Percentiles rank a stretch among this genome's conserved stretches.
These are phyloP conservation scores for Pyrenula massariospora DNA, from an alignment of 495 filamentous ascomycete species.

Conservation along the genomic window DNA sequence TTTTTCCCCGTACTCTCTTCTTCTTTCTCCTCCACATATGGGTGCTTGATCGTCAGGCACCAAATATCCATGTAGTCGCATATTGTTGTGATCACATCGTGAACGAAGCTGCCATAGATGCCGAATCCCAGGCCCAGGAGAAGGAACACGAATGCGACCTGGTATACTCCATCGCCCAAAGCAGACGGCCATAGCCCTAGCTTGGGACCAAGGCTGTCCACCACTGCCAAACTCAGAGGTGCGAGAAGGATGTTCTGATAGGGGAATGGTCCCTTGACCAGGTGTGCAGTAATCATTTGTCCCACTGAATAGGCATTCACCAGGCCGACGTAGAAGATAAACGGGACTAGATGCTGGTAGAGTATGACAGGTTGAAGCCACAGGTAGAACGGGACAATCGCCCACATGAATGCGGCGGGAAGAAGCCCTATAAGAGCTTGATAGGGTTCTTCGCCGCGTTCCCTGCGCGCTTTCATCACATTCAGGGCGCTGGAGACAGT, in stretches of 20 bases:
- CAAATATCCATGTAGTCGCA: slow-evolving; percentile 97
- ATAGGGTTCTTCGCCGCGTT: slow-evolving; percentile 55
- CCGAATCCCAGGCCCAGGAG: slow-evolving; percentile 72
- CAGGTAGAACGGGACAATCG: slow-evolving; percentile 62
- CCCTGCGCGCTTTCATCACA: slow-evolving; percentile 67
- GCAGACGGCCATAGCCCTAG: slow-evolving; percentile 68
- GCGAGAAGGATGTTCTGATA: slow-evolving; percentile 71
- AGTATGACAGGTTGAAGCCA: slow-evolving; percentile 75
- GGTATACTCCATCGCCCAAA: slow-evolving; percentile 62
- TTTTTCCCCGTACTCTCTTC: slow-evolving; percentile 16
- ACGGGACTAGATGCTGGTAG: slow-evolving; percentile 70
- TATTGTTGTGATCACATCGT: slow-evolving; percentile 90
- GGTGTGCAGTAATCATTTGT: slow-evolving; percentile 86
- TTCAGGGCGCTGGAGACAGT: slow-evolving; percentile 59
- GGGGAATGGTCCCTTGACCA: slow-evolving; percentile 74
- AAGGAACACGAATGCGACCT: slow-evolving; percentile 75
- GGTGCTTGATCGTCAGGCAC: slow-evolving; percentile 93
- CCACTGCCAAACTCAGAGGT: slow-evolving; percentile 57
- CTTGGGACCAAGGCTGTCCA: slow-evolving; percentile 65
- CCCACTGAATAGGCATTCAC: slow-evolving; percentile 91
- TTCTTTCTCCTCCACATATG: slow-evolving; percentile 11
- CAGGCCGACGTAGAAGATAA: slow-evolving; percentile 73
- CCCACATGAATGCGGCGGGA: slow-evolving; percentile 69
- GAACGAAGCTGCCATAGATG: slow-evolving; percentile 88
- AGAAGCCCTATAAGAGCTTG: slow-evolving; percentile 68